Base-by-base conservation (phyloP, 73 alveolate species). In the Symbiodinium natans region DNA sequence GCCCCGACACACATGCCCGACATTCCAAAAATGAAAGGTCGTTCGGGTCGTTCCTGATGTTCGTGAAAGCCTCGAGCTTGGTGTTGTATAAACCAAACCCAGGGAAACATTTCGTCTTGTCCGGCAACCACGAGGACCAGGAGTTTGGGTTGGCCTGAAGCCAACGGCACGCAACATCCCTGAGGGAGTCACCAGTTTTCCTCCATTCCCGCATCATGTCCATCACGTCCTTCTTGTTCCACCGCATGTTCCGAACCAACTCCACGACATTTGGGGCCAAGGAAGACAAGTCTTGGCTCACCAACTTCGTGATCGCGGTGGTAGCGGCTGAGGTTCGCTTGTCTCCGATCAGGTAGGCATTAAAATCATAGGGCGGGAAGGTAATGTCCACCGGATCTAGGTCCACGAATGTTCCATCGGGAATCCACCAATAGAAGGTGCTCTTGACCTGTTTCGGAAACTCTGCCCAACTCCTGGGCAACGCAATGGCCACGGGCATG, bases 251-350 rank as follows among this genome's bases (percentile, higher is more conserved):
- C 82, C 68, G 54, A 52, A 85, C 9, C 38, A 85, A 31, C 36
- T 46, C 93, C 48, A 31, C 93, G 11, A 85, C 93, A 10, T 31
- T 46, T 4, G 93, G 93, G 25, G 93, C 93, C 93, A 85, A 48
- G 29, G 34, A 19, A 17, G 54, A 31, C 25, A 85, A 23, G 82
- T 85, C 93, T 73, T 85, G 82, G 94, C 94, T 87, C 31, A 87
- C 94, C 40, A 54, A 41, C 63, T 87, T 87, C 68, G 36, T 80
- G 84, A 87, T 52, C 46, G 84, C 41, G 31, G 39, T 87, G 71
- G 83, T 33, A 6, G 84, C 73, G 59, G 94, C 63, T 0, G 94
- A 56, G 2, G 94, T 87, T 9, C 94, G 83, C 42, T 87, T 87
- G 94, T 87, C 94, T n/a, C 94, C 94, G 27, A 63, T 46, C 39